Base-by-base conservation (phyloP, 805 yeast genomes). In the Lachancea waltii region DNA sequence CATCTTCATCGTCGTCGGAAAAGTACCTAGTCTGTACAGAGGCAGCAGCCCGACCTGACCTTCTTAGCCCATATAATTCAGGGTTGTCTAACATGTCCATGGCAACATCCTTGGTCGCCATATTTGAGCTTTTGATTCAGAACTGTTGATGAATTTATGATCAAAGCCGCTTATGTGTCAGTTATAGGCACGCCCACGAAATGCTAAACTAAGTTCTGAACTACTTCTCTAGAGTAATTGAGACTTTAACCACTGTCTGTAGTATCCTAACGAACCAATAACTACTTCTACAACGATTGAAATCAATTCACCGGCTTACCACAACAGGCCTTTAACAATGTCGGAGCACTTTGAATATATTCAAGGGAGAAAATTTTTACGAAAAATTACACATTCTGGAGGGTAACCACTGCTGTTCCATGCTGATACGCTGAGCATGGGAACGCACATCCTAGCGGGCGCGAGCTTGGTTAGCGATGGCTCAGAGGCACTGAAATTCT, bases 51-150 rank as follows among this genome's bases (percentile, higher is more conserved):
- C 92, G 68, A 30, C 78, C 77, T 4, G 89, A 80, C 48, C 94
- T 71, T 61, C 95, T 74, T 38, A 84, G 67, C 1, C 95, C 95
- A 50, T 84, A 84, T n/a, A 84, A 67, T 54, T 82, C 94, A 1
- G 95, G 94, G 56, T 83, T 79, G 35, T 67, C 72, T 38, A 74
- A 67, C 13, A 80, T 73, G 42, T 79, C 87, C 29, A 67, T 70
- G 10, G 72, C 69, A 31, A 75, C 53, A 34, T 61, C 67, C 21
- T 44, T 48, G 3, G 36, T 23, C 3, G 36, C 47, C 49, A 46
- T 45, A 25, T 26, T 19, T 20, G n/a, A n/a, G n/a, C n/a, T n/a
- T n/a, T n/a, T n/a, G n/a, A n/a, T n/a, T n/a, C n/a, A n/a, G n/a
- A n/a, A n/a, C n/a, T n/a, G n/a, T n/a, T n/a, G n/a, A n/a, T n/a